Evolutionary conservation across 768 basidiomycete species (phyloP).

Genomic region (Calocybe cyanea): DNA sequence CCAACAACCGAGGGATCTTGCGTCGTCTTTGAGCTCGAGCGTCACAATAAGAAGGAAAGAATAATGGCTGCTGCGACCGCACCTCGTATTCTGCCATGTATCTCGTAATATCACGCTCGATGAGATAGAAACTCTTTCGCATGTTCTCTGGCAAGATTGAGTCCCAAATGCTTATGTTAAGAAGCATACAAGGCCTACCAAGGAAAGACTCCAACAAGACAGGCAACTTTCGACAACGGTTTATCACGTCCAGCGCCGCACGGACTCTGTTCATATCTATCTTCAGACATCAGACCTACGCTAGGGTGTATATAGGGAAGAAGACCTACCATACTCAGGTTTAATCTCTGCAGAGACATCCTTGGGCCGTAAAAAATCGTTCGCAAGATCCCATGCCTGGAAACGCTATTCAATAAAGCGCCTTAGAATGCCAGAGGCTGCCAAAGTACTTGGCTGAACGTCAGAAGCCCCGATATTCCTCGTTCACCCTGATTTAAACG

Average conservation of each 20-base stretch:
- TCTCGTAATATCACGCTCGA: slow-evolving; percentile 54
- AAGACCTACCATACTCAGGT: slow-evolving; percentile 20
- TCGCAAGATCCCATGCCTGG: slow-evolving; percentile 60
- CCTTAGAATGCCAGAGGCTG: neutral
- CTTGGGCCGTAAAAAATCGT: slow-evolving; percentile 51
- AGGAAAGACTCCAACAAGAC: slow-evolving; percentile 69
- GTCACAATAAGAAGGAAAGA: neutral
- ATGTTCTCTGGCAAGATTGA: slow-evolving; percentile 49
- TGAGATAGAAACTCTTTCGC: slow-evolving; percentile 52
- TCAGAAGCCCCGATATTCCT: slow-evolving; percentile 62
- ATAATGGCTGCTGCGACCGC: slow-evolving; percentile 7
- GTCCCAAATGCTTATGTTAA: neutral
- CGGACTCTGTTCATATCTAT: slow-evolving; percentile 46
- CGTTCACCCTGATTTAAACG: slow-evolving; percentile 55
- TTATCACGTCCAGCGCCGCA: slow-evolving; percentile 55
- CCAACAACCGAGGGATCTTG: slow-evolving; percentile 46
- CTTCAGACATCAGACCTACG: slow-evolving; percentile 8
- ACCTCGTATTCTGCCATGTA: slow-evolving; percentile 67
- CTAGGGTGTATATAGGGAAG: neutral
- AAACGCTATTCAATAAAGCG: neutral
- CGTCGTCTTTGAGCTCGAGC: slow-evolving; percentile 30
- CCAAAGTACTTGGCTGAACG: slow-evolving; percentile 57
- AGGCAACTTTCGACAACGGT: slow-evolving; percentile 55
- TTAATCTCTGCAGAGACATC: slow-evolving; percentile 39
- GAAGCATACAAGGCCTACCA: slow-evolving; percentile 37